Percentiles rank a stretch among this genome's conserved stretches.
Conservation (phyloP, 805 yeast genomes). For the Zygotorulaspora danielsina region DNA sequence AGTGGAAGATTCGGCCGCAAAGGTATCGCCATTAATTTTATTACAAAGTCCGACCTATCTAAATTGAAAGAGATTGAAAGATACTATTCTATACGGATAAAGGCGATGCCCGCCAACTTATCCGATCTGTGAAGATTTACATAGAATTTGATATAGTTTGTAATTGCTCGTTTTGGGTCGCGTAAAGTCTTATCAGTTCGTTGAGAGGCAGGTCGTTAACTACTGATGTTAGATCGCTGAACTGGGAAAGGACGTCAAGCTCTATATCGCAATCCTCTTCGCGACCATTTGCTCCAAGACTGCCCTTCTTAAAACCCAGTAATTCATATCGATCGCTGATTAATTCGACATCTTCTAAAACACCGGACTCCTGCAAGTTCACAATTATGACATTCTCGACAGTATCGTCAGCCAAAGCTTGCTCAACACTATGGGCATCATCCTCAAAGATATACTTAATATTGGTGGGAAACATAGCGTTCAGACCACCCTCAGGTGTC, state of each 20-base stretch:
- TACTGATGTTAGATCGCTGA: conserved; percentile 18
- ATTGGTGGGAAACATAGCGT: conserved; percentile 29
- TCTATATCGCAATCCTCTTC: conserved; percentile 17
- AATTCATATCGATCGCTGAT: conserved; percentile 30
- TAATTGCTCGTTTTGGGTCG: conserved; percentile 29
- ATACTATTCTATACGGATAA: conserved; percentile 84
- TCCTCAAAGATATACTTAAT: conserved; percentile 33
- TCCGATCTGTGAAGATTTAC: conserved; percentile 41
- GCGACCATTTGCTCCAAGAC: not conserved
- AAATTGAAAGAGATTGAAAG: conserved; percentile 81
- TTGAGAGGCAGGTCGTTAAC: conserved; percentile 18
- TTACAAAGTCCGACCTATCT: conserved; percentile 72
- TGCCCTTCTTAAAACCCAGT: conserved; percentile 17
- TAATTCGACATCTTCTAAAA: conserved; percentile 22
- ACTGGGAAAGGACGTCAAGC: conserved; percentile 29
- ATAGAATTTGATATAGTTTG: conserved; percentile 21
- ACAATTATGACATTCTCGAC: conserved; percentile 30
- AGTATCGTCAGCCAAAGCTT: conserved; percentile 11
- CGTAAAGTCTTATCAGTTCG: conserved; percentile 25
- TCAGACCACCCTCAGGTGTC: conserved; percentile 12
- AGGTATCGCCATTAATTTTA: conserved; percentile 95
- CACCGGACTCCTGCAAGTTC: conserved; percentile 20
- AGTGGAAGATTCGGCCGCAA: conserved; percentile 98
- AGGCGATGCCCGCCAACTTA: conserved; percentile 83
- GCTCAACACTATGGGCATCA: conserved; percentile 20